Conservation (phyloP, 768 basidiomycete genomes). For the Lactifluus pinguis region DNA sequence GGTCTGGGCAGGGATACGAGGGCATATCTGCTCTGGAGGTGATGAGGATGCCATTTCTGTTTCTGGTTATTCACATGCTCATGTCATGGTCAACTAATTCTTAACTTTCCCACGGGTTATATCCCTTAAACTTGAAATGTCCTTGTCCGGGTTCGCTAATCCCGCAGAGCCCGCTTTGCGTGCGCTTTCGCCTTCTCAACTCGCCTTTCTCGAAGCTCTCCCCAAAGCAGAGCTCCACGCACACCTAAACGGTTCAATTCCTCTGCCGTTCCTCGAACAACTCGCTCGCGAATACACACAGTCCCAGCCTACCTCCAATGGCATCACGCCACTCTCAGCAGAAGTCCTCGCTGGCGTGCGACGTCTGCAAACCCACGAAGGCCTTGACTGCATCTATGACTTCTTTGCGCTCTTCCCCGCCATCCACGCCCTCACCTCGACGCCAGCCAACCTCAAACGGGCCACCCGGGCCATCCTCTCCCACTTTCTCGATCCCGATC, state of each 20-base stretch:
- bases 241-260: constrained; percentile 80
- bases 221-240: constrained; percentile 85
- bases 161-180: constrained; percentile 41
- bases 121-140: no score
- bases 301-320: not conserved
- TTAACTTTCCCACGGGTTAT: no score
- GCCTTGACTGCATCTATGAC: constrained; percentile 49
- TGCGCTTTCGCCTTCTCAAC: constrained; percentile 42
- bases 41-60: not conserved
- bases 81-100: no score
- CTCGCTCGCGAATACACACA: constrained; percentile 40
- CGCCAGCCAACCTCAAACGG: constrained; percentile 40
- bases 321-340: not conserved
- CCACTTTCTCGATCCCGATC: constrained; percentile 44
- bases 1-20: constrained; percentile 4
- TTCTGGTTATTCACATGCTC: no score
- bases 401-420: constrained; percentile 71
- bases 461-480: constrained; percentile 59
- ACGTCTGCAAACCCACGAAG: constrained; percentile 31
- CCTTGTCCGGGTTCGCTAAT: no score
- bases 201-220: constrained; percentile 49
- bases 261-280: constrained; percentile 49
- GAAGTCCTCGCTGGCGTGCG: constrained; percentile 37
- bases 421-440: constrained; percentile 70
- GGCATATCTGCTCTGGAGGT: constrained; percentile 15